phyloP scores from a whole-genome alignment of 148 eudicot genomes.

The Vaccinium darrowii region DNA sequence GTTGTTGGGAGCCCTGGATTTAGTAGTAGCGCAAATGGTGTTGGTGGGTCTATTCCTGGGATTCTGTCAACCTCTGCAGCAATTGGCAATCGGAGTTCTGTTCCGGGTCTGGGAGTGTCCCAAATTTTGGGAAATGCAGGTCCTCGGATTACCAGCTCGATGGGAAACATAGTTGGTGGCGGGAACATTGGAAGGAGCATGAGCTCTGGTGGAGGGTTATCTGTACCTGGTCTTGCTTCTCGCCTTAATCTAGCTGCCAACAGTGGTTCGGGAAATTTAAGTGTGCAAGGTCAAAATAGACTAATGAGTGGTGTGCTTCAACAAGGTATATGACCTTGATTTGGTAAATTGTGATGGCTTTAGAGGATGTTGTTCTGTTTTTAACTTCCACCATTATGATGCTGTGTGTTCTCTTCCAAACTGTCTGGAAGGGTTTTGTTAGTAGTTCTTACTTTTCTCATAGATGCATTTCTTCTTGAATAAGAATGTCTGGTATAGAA shows the following conservation, averaged over 20 bases:
- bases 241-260: constrained; percentile 72
- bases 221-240: constrained; percentile 83
- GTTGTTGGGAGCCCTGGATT: constrained; percentile 92
- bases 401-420: background rate
- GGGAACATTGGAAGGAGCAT: constrained; percentile 80
- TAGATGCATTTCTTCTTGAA: constrained; percentile 1
- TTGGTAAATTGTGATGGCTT: constrained; percentile 11
- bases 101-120: constrained; percentile 82
- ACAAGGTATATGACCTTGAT: constrained; percentile 62
- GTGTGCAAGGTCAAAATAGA: constrained; percentile 82
- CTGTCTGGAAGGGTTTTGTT: background rate
- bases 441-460: background rate
- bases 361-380: constrained; percentile 1
- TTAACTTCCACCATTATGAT: constrained; percentile 1
- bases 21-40: constrained; percentile 66
- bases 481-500: background rate
- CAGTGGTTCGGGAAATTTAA: constrained; percentile 81
- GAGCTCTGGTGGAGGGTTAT: constrained; percentile 86
- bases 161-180: constrained; percentile 81
- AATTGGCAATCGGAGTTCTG: constrained; percentile 79
- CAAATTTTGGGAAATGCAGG: constrained; percentile 83
- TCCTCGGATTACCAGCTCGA: constrained; percentile 74
- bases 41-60: constrained; percentile 96
- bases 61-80: constrained; percentile 88
- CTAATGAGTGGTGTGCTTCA: constrained; percentile 83